Evolutionary conservation across 2,329 filamentous ascomycete genomes (phyloP).

Genomic region (Tympanopsis confertula): DNA sequence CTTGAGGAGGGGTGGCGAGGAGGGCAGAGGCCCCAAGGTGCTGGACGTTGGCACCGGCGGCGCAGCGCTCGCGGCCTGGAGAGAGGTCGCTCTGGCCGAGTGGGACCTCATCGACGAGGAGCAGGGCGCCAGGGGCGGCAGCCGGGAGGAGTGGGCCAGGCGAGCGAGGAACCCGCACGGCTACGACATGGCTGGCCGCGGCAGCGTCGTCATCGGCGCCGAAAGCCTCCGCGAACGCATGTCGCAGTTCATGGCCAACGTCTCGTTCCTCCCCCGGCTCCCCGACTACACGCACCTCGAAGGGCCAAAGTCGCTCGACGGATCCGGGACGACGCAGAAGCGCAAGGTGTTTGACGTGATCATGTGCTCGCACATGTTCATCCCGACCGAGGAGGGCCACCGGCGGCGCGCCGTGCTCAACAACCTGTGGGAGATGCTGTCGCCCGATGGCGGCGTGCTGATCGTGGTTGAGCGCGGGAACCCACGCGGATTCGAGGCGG

Average conservation of each 20-base stretch:
- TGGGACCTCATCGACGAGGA: constrained; percentile 59
- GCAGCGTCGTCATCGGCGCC: constrained; percentile 70
- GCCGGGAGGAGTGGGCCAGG: not conserved
- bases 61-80: constrained; percentile 63
- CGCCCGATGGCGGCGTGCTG: constrained; percentile 73
- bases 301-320: constrained; percentile 47
- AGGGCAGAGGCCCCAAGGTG: constrained; percentile 43
- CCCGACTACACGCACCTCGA: constrained; percentile 69
- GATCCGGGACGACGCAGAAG: constrained; percentile 36
- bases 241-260: constrained; percentile 71
- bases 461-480: constrained; percentile 85
- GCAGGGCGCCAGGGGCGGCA: constrained; percentile 24
- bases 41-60: constrained; percentile 68
- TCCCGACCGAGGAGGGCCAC: constrained; percentile 64
- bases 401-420: constrained; percentile 69
- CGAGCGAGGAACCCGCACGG: not conserved
- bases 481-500: constrained; percentile 80
- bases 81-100: constrained; percentile 69
- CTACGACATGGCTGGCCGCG: constrained; percentile 57
- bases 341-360: constrained; percentile 82
- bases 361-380: constrained; percentile 74
- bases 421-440: constrained; percentile 80
- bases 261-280: constrained; percentile 82
- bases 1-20: constrained; percentile 34
- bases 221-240: constrained; percentile 64